Base-by-base conservation (phyloP, 805 yeast genomes). In the Komagataella mondaviorum region DNA sequence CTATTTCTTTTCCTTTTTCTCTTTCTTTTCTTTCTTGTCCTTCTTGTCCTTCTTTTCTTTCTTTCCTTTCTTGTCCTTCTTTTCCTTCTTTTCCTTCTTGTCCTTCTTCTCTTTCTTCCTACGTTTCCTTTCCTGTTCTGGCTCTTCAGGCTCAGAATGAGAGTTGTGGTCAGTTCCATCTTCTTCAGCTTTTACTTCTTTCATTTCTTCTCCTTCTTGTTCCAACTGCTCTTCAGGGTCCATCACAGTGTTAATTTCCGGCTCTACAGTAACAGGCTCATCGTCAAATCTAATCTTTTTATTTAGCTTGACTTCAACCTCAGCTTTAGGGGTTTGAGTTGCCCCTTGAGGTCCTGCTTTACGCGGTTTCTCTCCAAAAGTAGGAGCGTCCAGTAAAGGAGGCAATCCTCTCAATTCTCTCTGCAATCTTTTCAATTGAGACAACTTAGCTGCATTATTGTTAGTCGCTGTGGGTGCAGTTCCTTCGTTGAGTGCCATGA, bases 371-470 rank as follows among this genome's bases (percentile, higher is more conserved):
- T 8, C 39, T 14, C 39, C 39, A 30, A 30, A 30, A 30, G 39
- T 30, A 4, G 39, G 39, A 10, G 39, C 39, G 8, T 30, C 39
- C 46, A 66, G 53, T 12, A 68, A 55, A 4, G 71, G 71, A 6
- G 70, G 69, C 39, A 68, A 51, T 3, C 71, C 71, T 51, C 69
- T 57, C 16, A 68, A 55, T 45, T 65, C 70, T 57, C 71, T 60
- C 52, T 66, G 70, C 36, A 67, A 56, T 54, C 71, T 63, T 50
- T 66, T 66, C 50, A 68, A 52, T 51, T 67, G 71, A 44, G 66
- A 59, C 17, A 65, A 51, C 6, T 56, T 60, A 4, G 66, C 59
- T 16, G 63, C 54, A 24, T 58, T 60, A 1, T 63, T 60, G 6
- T 67, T 66, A 4, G 54, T 48, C 51, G 61, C 62, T 14, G 51